Evolutionary conservation across 352 stramenopile genomes (phyloP).

Genomic region (Pythium folliculosum): DNA sequence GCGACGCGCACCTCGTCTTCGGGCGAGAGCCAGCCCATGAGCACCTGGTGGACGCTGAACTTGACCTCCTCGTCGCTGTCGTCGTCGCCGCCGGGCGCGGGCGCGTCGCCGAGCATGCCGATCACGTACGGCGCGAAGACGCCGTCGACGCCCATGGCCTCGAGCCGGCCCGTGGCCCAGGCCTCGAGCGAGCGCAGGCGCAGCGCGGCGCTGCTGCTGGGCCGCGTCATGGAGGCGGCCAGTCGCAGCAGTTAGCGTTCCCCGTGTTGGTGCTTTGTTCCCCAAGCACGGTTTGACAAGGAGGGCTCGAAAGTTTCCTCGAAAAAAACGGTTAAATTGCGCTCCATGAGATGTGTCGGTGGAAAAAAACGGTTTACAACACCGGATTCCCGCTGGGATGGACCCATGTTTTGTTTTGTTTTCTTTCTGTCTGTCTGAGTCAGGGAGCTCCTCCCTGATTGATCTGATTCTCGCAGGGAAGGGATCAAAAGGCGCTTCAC

Average conservation of each 20-base stretch:
- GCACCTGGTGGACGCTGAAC: slow-evolving; percentile 78
- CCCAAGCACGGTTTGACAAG: slow-evolving; percentile 21
- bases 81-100: slow-evolving; percentile 22
- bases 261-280: slow-evolving; percentile 20
- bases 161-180: slow-evolving; percentile 67
- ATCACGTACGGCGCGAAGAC: slow-evolving; percentile 86
- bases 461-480: slow-evolving; percentile 6
- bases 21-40: slow-evolving; percentile 81
- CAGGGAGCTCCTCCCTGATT: background rate
- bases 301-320: slow-evolving; percentile 16
- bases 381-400: slow-evolving; percentile 1
- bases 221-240: slow-evolving; percentile 23
- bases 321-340: slow-evolving; percentile 15
- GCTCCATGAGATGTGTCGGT: background rate
- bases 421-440: slow-evolving; percentile 17
- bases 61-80: slow-evolving; percentile 53
- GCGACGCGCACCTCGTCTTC: slow-evolving; percentile 61
- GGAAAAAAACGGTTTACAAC: slow-evolving; percentile 21
- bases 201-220: slow-evolving; percentile 12
- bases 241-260: slow-evolving; percentile 5
- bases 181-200: slow-evolving; percentile 41
- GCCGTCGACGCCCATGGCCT: slow-evolving; percentile 73
- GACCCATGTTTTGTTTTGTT: slow-evolving; percentile 3
- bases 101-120: slow-evolving; percentile 57
- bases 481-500: background rate